Percentiles rank a stretch among this genome's conserved stretches.
phyloP scores from a whole-genome alignment of 23 red algal genomes.

The Pyropia yezoensis region DNA sequence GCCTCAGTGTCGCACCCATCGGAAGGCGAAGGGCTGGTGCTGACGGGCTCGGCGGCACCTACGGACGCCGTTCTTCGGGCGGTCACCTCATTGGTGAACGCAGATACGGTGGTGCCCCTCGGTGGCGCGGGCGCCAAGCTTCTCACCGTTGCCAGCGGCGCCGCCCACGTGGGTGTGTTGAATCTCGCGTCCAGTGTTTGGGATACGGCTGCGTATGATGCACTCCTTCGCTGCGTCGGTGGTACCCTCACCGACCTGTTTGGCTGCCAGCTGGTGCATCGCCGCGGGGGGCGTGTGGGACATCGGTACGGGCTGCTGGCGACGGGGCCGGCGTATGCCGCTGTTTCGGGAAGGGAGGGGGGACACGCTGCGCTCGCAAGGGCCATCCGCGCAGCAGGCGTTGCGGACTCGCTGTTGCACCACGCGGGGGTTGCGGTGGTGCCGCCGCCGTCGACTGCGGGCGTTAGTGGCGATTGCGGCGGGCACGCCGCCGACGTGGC shows the following conservation, averaged over 20 bases:
- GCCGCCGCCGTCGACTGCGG: not conserved
- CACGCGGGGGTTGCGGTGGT: not conserved
- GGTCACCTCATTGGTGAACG: not conserved
- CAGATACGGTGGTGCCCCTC: not conserved
- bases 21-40: not conserved
- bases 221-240: constrained; percentile 1
- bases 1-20: not conserved
- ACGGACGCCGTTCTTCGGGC: not conserved
- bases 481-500: constrained; percentile 44
- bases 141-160: constrained; percentile 1
- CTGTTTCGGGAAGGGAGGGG: not conserved
- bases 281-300: not conserved
- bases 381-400: constrained; percentile 12
- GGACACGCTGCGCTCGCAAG: constrained; percentile 11
- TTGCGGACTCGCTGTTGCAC: constrained; percentile 17
- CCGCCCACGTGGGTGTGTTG: constrained; percentile 6
- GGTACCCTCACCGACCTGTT: constrained; percentile 28
- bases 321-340: constrained; percentile 10
- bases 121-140: constrained; percentile 25
- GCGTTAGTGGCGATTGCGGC: not conserved
- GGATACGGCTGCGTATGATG: constrained; percentile 1
- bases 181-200: constrained; percentile 23
- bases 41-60: not conserved
- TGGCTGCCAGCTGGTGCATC: constrained; percentile 25
- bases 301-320: constrained; percentile 28